Conservation (phyloP, 805 yeast genomes). For the Myxozyma melibiosi region DNA sequence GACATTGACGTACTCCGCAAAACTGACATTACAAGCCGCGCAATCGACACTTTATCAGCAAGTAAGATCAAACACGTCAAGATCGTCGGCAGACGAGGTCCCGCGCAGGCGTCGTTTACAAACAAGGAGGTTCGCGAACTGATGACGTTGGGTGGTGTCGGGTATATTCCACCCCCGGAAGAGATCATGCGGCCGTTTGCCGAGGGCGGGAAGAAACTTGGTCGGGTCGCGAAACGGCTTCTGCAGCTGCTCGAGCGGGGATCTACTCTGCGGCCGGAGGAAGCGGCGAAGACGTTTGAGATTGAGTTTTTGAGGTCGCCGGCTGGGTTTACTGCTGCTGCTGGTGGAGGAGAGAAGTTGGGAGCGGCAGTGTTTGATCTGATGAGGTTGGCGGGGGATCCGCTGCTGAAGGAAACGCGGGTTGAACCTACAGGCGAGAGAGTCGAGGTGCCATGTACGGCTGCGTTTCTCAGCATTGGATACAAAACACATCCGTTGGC, state of each 20-base stretch:
- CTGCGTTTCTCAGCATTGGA: constrained; percentile 81
- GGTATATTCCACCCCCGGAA: constrained; percentile 50
- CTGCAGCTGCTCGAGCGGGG: constrained; percentile 64
- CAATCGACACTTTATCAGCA: constrained; percentile 54
- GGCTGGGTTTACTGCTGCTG: constrained; percentile 47
- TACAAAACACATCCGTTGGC: constrained; percentile 67
- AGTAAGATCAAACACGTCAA: constrained; percentile 65
- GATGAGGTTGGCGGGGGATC: constrained; percentile 48
- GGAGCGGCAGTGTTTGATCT: constrained; percentile 38
- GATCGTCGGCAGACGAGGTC: constrained; percentile 84
- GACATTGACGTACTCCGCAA: constrained; percentile 57
- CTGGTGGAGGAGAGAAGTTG: not conserved
- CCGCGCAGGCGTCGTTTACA: constrained; percentile 72
- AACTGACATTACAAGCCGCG: constrained; percentile 73
- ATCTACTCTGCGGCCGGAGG: constrained; percentile 39
- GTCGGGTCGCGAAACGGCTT: constrained; percentile 65
- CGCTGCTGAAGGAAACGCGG: constrained; percentile 47
- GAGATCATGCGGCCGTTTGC: constrained; percentile 37
- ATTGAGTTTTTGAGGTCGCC: constrained; percentile 75
- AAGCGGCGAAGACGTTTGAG: constrained; percentile 54
- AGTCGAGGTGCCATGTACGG: constrained; percentile 50
- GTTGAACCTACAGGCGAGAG: constrained; percentile 46
- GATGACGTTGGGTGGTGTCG: constrained; percentile 59
- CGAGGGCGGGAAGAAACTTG: constrained; percentile 40
- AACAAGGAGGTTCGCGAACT: constrained; percentile 90